These are phyloP conservation scores for Taphrina populina DNA, from an alignment of 1,139 yeast species.

Conservation along the genomic window DNA sequence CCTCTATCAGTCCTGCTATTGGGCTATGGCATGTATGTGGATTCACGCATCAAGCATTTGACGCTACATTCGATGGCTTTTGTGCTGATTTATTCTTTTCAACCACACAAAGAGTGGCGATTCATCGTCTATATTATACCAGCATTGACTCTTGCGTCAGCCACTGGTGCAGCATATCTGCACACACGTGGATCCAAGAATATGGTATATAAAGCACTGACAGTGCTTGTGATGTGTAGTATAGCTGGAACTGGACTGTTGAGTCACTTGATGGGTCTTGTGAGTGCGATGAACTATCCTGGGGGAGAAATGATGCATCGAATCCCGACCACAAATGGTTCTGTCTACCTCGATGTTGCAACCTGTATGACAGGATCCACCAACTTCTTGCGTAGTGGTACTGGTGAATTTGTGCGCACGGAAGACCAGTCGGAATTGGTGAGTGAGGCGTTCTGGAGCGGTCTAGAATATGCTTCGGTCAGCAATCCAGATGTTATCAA, in stretches of 20 bases:
- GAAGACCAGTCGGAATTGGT: constrained; percentile 11
- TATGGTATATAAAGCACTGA: constrained; percentile 40
- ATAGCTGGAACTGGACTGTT: constrained; percentile 48
- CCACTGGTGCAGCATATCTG: constrained; percentile 56
- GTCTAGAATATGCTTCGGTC: constrained; percentile 12
- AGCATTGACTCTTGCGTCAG: constrained; percentile 61
- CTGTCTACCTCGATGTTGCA: constrained; percentile 72
- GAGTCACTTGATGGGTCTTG: constrained; percentile 57
- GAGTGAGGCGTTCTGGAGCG: constrained; percentile 11
- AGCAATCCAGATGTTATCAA: constrained; percentile 4
- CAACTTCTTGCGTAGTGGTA: constrained; percentile 55
- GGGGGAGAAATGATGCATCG: constrained; percentile 72
- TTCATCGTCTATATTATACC: constrained; percentile 78
- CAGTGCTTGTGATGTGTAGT: constrained; percentile 42
- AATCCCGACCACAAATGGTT: constrained; percentile 50
- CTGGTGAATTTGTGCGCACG: constrained; percentile 59
- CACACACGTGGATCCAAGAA: constrained; percentile 42
- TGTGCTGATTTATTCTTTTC: constrained; percentile 65
- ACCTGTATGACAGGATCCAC: constrained; percentile 88
- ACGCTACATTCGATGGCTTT: constrained; percentile 50
- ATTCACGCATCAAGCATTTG: constrained; percentile 41
- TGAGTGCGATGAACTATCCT: constrained; percentile 79
- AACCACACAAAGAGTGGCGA: constrained; percentile 95
- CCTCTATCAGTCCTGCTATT: constrained; percentile 57
- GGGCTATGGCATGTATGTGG: constrained; percentile 36